Conservation (phyloP, 2,329 filamentous ascomycete species). For the Ceratocystis papillata region DNA sequence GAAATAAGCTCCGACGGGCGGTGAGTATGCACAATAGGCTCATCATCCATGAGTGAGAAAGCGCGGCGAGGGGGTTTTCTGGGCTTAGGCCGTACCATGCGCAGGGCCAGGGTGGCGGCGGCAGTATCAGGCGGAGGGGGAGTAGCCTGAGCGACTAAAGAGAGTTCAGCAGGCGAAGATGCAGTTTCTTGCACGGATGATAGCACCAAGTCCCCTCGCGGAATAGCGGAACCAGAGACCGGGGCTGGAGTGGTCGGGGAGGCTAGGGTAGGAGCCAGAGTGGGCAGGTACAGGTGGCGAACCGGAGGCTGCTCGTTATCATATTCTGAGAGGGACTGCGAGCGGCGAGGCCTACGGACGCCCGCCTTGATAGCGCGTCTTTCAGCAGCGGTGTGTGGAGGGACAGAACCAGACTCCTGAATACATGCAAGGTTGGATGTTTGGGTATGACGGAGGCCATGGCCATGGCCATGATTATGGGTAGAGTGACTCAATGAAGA, state of each 20-base stretch:
- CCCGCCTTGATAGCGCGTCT: conserved; percentile 7
- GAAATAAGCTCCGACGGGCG: conserved; percentile 38
- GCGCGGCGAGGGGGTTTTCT: conserved; percentile 40
- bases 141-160: conserved; percentile 25
- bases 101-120: conserved; percentile 28
- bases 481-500: conserved; percentile 2
- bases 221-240: neutral
- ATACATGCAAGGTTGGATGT: neutral
- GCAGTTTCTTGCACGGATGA: conserved; percentile 3
- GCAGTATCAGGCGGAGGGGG: conserved; percentile 28
- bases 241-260: conserved; percentile 12
- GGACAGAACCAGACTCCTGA: conserved; percentile 1
- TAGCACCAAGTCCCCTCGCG: too few relatives aligned
- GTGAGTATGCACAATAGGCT: conserved; percentile 42
- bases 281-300: conserved; percentile 14
- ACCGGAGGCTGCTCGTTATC: conserved; percentile 18
- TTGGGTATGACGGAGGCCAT: conserved; percentile 2
- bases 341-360: conserved; percentile 22
- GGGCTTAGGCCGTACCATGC: conserved; percentile 20
- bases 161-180: neutral
- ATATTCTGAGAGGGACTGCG: conserved; percentile 22
- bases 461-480: neutral
- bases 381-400: conserved; percentile 9
- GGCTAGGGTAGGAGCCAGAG: conserved; percentile 11
- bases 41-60: conserved; percentile 51